Evolutionary conservation across 345 rosid genomes (phyloP), one percentile per base, ranked within the genome.

Genomic region (Bretschneidera sinensis): DNA sequence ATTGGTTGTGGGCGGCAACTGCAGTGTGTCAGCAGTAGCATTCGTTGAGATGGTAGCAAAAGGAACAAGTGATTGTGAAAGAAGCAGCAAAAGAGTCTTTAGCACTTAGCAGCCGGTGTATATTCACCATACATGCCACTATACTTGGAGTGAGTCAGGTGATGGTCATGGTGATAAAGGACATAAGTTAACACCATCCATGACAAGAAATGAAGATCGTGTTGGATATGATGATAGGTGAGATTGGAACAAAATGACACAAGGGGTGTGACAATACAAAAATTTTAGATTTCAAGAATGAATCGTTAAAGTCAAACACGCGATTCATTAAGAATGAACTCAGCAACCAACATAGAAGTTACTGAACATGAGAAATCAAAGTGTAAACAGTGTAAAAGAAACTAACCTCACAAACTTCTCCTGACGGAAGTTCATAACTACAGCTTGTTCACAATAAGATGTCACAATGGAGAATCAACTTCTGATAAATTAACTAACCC

Each of bases 391-490:
- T n/a, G n/a, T 9, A 35, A 45, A 35, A 21, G 20, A 19, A 61
- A 74, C 74, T 48, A 48, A 87, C 88, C 89, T 84, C 49, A 84
- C 85, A 63, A 76, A 72, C 85, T 84, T 87, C 78, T 75, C 88
- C 0, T 67, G 84, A 25, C 77, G 71, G 62, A 72, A 73, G 66
- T 55, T 76, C 95, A 85, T 87, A 48, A 55, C 67, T 62, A 55
- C 11, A 51, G 43, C 34, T 56, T 62, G 25, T 31, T 22, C 28
- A 24, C 43, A 19, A 17, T 18, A n/a, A 21, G 28, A 25, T 17
- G 22, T 34, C 49, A 20, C 20, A 33, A 24, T n/a, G 17, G 64
- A 60, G 16, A n/a, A 51, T 59, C 68, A 66, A 54, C 59, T 70
- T 17, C 52, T 13, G 43, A 66, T 33, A 23, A 51, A 33, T 17